Evolutionary conservation across 352 stramenopile genomes (phyloP), one percentile per base, ranked within the genome.

Genomic region (Blastocystis sp.): DNA sequence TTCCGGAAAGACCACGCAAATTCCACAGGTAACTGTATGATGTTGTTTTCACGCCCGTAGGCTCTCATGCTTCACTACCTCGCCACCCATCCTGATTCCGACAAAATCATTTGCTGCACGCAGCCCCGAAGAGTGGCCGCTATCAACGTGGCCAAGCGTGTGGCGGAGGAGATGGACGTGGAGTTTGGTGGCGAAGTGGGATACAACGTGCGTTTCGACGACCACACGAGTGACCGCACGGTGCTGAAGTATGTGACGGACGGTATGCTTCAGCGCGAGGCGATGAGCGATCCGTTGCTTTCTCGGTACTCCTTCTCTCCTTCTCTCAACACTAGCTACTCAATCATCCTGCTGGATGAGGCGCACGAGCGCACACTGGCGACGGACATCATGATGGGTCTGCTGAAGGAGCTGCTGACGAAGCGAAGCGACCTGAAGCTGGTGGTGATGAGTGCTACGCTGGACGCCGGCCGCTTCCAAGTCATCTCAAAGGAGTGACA

Each of bases 131-230:
- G 97, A 90, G 96, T 99, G 54, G 97, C 97, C 1, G 97, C 97
- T 21, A 98, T 98, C 90, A 97, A 92, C 89, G 98, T 99, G 89
- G 96, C 97, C 34, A 94, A 94, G 89, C 96, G 97, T 89, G 97
- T 99, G 10, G 94, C 97, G 0, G 96, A 99, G 80, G 97, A 99
- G 90, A 98, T 99, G 95, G 96, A 98, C 90, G 96, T 98, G 4
- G 90, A 94, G 76, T 91, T 99, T 21, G 97, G 97, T 19, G 90
- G 97, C 79, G 94, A 99, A 89, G 97, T 99, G 2, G 97, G 97
- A 21, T 99, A 99, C 91, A 98, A 95, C 11, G 98, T 99, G 91
- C 95, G 97, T 71, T 99, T 99, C 90, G 97, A 99, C 89, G 97
- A 99, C 91, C 92, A 96, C 34, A 98, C 96, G 9, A 89, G 87